phyloP scores from a whole-genome alignment of 2,329 filamentous ascomycete species.

The Drechslerella dactyloides region DNA sequence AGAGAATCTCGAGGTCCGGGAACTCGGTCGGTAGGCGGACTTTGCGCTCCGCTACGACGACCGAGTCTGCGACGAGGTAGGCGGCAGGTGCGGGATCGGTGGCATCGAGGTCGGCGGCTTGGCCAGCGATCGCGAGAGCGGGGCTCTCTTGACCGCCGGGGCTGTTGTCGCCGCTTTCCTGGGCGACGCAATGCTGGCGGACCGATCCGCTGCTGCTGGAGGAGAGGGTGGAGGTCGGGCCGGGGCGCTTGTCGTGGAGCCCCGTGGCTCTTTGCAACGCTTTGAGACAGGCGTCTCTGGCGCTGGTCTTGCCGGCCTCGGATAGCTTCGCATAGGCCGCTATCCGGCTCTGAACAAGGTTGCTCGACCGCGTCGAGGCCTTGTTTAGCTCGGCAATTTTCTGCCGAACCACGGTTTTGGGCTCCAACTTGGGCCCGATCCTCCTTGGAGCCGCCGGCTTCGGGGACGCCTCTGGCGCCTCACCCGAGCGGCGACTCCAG shows the following conservation, averaged over 20 bases:
- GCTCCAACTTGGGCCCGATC: neutral
- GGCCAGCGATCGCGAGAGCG: neutral
- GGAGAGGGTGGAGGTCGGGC: constrained; percentile 4
- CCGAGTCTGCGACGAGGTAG: neutral
- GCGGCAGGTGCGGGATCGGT: neutral
- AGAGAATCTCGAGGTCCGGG: constrained; percentile 4
- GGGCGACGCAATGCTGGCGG: neutral
- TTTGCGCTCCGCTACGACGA: neutral
- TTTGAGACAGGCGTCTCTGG: constrained; percentile 7
- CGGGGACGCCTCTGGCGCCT: neutral
- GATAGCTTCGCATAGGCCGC: constrained; percentile 23
- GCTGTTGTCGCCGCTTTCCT: neutral
- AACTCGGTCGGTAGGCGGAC: constrained; percentile 6
- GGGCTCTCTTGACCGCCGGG: neutral
- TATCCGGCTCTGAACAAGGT: constrained; percentile 27
- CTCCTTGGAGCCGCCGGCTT: neutral
- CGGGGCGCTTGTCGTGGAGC: neutral
- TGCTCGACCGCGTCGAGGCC: constrained; percentile 4
- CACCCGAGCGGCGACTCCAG: constrained; percentile 21
- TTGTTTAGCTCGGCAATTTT: constrained; percentile 8
- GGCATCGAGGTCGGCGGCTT: neutral
- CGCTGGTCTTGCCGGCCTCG: constrained; percentile 11
- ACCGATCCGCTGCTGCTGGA: too few relatives aligned
- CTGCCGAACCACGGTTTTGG: constrained; percentile 16
- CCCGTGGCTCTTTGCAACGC: constrained; percentile 9